These are phyloP conservation scores for Phytophthora sp. DNA, from an alignment of 352 stramenopile genomes.

Conservation along the genomic window DNA sequence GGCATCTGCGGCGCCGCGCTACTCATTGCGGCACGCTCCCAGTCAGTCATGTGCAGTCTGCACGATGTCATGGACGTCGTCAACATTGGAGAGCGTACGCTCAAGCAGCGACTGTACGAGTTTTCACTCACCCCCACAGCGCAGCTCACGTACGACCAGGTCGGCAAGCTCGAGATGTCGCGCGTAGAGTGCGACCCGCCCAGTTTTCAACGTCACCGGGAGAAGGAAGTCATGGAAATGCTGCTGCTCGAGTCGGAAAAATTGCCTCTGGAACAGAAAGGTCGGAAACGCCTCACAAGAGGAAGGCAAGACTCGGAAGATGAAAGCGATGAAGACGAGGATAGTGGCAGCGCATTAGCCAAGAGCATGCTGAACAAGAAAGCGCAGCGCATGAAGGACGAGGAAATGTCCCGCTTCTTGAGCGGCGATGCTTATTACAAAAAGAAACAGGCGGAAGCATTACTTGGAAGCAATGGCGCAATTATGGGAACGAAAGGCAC, in stretches of 20 bases:
- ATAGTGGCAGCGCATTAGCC: slow-evolving; percentile 35
- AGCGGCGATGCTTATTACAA: slow-evolving; percentile 71
- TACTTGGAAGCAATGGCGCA: slow-evolving; percentile 32
- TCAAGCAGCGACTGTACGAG: slow-evolving; percentile 96
- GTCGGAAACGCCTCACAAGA: slow-evolving; percentile 28
- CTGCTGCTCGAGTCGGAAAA: slow-evolving; percentile 85
- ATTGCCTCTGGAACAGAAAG: slow-evolving; percentile 56
- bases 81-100: slow-evolving; percentile 96
- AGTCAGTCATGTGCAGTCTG: slow-evolving; percentile 92
- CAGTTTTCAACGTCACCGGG: slow-evolving; percentile 85
- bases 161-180: slow-evolving; percentile 90
- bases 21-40: slow-evolving; percentile 96
- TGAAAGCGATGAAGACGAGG: slow-evolving; percentile 35
- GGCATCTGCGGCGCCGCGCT: slow-evolving; percentile 98
- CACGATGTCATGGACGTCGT: slow-evolving; percentile 92
- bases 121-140: slow-evolving; percentile 97
- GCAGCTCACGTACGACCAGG: slow-evolving; percentile 96
- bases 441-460: slow-evolving; percentile 53
- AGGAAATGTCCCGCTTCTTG: slow-evolving; percentile 80
- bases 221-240: slow-evolving; percentile 92
- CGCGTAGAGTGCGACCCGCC: slow-evolving; percentile 89
- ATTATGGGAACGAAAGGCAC: slow-evolving; percentile 23
- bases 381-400: slow-evolving; percentile 66
- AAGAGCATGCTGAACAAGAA: slow-evolving; percentile 43
- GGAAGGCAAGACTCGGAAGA: slow-evolving; percentile 18